A percentile compares a stretch with the other conserved stretches of the same genome.
Evolutionary conservation across 305 asterid genomes (phyloP).

Genomic region (Rubia occidens): DNA sequence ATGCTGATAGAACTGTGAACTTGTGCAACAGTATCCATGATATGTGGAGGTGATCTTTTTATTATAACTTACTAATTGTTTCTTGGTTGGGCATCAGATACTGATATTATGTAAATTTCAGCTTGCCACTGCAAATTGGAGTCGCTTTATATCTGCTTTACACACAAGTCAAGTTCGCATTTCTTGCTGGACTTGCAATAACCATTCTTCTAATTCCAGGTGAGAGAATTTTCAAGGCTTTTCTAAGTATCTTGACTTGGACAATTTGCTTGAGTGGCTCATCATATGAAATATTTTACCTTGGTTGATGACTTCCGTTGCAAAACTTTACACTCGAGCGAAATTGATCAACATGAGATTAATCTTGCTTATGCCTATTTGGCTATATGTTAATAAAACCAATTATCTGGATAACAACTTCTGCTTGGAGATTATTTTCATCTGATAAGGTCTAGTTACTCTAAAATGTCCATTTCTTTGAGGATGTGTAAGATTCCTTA

Average conservation of each 20-base stretch:
- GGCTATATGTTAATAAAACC: not conserved
- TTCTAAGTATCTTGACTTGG: not conserved
- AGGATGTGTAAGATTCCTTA: not conserved
- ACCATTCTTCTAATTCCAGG: slow-evolving; percentile 92
- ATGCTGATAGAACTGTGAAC: slow-evolving; percentile 83
- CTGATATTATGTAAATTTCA: slow-evolving; percentile 26
- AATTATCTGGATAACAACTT: not conserved
- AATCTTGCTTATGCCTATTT: not conserved
- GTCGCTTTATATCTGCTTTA: slow-evolving; percentile 80
- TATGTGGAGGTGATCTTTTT: slow-evolving; percentile 68
- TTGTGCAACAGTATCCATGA: slow-evolving; percentile 92
- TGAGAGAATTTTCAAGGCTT: slow-evolving; percentile 13
- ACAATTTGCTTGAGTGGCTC: too few relatives aligned
- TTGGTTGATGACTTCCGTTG: not conserved
- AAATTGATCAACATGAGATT: not conserved
- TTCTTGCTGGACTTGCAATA: slow-evolving; percentile 75
- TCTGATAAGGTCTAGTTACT: not conserved
- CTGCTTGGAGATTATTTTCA: not conserved
- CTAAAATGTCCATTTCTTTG: not conserved
- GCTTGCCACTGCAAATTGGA: slow-evolving; percentile 98
- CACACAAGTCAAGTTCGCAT: slow-evolving; percentile 85
- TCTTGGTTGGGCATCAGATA: not conserved
- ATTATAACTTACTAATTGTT: slow-evolving; percentile 3
- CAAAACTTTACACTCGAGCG: not conserved
- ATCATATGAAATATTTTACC: not conserved